phyloP scores from a whole-genome alignment of 1,284 basidiomycete species.

The Fomitopsis schrenkii region DNA sequence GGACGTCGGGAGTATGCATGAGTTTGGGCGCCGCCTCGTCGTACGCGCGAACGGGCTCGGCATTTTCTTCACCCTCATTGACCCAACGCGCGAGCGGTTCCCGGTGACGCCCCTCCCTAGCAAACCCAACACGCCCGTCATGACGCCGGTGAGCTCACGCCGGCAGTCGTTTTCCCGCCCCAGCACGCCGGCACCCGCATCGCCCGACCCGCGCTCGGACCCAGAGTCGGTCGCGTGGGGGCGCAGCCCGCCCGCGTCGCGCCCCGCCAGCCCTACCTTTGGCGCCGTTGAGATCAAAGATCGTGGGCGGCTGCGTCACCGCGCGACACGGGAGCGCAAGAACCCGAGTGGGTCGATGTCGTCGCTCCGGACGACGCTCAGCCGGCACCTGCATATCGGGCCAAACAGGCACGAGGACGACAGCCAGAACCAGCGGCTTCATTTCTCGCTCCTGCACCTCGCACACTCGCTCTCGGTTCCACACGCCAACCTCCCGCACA shows the following conservation, averaged over 20 bases:
- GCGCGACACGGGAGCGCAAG: conserved; percentile 7
- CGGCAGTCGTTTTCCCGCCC: background rate
- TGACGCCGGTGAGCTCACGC: conserved; percentile 24
- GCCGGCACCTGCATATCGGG: conserved; percentile 17
- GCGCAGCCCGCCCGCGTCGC: background rate
- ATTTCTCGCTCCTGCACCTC: conserved; percentile 25
- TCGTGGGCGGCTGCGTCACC: conserved; percentile 6
- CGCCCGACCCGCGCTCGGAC: conserved; percentile 6
- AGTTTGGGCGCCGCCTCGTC: conserved; percentile 44
- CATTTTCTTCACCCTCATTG: conserved; percentile 60
- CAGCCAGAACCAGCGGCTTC: conserved; percentile 20
- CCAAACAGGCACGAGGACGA: conserved; percentile 17
- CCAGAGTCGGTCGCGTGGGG: background rate
- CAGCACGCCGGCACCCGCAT: background rate
- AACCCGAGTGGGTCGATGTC: conserved; percentile 3
- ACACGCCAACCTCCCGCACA: conserved; percentile 31
- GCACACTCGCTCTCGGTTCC: conserved; percentile 20
- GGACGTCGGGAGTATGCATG: conserved; percentile 56
- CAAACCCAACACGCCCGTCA: conserved; percentile 33
- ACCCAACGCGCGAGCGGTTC: conserved; percentile 55
- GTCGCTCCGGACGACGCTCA: conserved; percentile 17
- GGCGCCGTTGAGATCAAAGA: background rate
- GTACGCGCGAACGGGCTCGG: conserved; percentile 63
- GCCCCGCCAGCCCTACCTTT: conserved; percentile 3
- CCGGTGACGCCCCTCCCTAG: conserved; percentile 48